Base-by-base conservation (phyloP, 176 grass and related monocot species). In the Musa beccarii region DNA sequence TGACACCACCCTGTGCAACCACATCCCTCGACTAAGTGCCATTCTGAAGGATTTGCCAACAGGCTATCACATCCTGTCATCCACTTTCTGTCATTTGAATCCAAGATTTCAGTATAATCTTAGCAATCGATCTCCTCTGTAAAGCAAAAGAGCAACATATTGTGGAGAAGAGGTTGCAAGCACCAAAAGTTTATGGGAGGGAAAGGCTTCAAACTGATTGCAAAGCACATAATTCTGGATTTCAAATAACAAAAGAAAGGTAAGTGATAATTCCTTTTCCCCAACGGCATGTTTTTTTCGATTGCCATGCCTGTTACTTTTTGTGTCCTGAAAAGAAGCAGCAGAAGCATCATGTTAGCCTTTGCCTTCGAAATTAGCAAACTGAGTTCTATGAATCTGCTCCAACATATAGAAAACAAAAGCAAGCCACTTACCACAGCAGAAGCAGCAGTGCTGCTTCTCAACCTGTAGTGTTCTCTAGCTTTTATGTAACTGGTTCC, bases 221-320 rank as follows among this genome's bases (percentile, higher is more conserved):
- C 21, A 65, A 51, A 77, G 83, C 59, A 53, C 78, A 66, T 43
- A 2, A 52, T 23, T 67, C 14, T 28, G 54, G 53, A 72, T 77
- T 74, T 70, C 29, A 82, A 86, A 67, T 80, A 67, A 65, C 69
- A 3, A 66, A 52, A 54, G 7, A 81, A 54, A 69, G 76, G 73
- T 73, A 11, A 78, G 16, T 51, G 17, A 51, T n/a, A 15, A 20
- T 24, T 26, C 9, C 11, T 25, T 70, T 20, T 25, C 25, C 51
- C 25, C 20, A 11, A n/a, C 10, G 12, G 10, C 68, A 26, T 24
- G 11, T 14, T 59, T 71, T 72, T 53, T 76, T 75, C 64, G 63
- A 56, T 63, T 80, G 53, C 63, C 71, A 80, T 80, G 77, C 77
- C 66, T 76, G 66, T 53, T 86, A n/a, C 79, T 86, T 82, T 72